phyloP scores from a whole-genome alignment of 768 basidiomycete species.

The Phanerochaete carnosa region DNA sequence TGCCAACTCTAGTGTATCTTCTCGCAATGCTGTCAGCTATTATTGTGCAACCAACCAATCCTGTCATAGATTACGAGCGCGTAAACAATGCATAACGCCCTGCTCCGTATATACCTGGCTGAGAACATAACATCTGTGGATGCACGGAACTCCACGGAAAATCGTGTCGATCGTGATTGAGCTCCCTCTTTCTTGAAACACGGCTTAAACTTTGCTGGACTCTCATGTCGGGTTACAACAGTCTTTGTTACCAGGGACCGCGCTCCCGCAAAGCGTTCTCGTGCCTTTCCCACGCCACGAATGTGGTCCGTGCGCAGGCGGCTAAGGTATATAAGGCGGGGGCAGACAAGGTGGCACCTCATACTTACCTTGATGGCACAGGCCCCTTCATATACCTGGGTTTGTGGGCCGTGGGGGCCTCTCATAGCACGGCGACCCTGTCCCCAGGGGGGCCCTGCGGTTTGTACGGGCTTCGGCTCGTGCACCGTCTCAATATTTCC shows the following conservation, averaged over 20 bases:
- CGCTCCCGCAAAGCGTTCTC: neutral
- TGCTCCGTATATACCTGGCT: neutral
- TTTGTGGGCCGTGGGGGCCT: slow-evolving; percentile 25
- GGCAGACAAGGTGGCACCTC: slow-evolving; percentile 2
- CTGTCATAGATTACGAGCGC: neutral
- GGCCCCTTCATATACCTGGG: slow-evolving; percentile 26
- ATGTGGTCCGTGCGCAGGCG: slow-evolving; percentile 8
- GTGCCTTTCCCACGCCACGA: neutral
- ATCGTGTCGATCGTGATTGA: neutral
- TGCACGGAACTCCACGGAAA: neutral
- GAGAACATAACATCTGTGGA: neutral
- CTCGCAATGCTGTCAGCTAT: neutral
- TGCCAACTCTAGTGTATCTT: neutral
- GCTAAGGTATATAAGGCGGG: neutral
- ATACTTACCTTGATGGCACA: slow-evolving; percentile 19
- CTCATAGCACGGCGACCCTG: slow-evolving; percentile 49
- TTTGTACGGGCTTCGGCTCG: slow-evolving; percentile 40
- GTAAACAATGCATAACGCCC: neutral
- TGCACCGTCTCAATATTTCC: slow-evolving; percentile 39
- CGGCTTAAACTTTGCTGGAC: neutral
- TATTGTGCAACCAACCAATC: neutral
- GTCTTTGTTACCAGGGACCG: neutral
- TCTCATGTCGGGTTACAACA: neutral
- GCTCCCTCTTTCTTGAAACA: neutral
- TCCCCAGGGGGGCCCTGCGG: slow-evolving; percentile 37